Conservation (phyloP, 2,329 filamentous ascomycete species). For the Phoma sp. region DNA sequence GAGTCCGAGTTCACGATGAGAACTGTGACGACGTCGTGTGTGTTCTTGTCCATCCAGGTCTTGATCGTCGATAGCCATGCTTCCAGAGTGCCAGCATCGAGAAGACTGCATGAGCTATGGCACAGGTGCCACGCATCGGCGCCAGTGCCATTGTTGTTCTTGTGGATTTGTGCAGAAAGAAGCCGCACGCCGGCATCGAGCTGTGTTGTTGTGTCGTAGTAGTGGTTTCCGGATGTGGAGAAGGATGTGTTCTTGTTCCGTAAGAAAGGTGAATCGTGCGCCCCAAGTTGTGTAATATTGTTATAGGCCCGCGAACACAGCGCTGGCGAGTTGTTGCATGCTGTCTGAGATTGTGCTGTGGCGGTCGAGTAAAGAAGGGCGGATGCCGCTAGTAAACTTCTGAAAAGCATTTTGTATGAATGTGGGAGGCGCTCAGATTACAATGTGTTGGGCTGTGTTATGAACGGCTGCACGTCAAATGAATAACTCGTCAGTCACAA, state of each 20-base stretch:
- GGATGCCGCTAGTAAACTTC: constrained; percentile 33
- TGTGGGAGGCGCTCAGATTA: background rate
- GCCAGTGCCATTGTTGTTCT: constrained; percentile 51
- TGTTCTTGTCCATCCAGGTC: constrained; percentile 71
- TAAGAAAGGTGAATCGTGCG: constrained; percentile 76
- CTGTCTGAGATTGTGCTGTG: constrained; percentile 49
- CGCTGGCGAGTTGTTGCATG: constrained; percentile 81
- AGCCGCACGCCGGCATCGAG: constrained; percentile 74
- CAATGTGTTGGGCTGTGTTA: background rate
- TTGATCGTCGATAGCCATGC: constrained; percentile 70
- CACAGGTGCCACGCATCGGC: constrained; percentile 66
- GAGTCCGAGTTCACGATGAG: constrained; percentile 74
- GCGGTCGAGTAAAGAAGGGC: constrained; percentile 35
- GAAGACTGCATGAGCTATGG: constrained; percentile 69
- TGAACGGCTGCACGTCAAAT: background rate
- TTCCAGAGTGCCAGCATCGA: constrained; percentile 71
- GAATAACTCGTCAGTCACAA: background rate
- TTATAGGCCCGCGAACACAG: constrained; percentile 75
- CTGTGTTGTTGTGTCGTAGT: constrained; percentile 71
- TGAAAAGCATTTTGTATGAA: constrained; percentile 37
- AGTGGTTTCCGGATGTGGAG: constrained; percentile 73
- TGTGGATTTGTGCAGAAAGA: constrained; percentile 74
- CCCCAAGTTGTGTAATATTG: constrained; percentile 78
- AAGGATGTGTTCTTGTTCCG: constrained; percentile 67
- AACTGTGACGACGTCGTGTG: constrained; percentile 77